Evolutionary conservation across 2,329 filamentous ascomycete species (phyloP).

Genomic region (Periconia sp.): DNA sequence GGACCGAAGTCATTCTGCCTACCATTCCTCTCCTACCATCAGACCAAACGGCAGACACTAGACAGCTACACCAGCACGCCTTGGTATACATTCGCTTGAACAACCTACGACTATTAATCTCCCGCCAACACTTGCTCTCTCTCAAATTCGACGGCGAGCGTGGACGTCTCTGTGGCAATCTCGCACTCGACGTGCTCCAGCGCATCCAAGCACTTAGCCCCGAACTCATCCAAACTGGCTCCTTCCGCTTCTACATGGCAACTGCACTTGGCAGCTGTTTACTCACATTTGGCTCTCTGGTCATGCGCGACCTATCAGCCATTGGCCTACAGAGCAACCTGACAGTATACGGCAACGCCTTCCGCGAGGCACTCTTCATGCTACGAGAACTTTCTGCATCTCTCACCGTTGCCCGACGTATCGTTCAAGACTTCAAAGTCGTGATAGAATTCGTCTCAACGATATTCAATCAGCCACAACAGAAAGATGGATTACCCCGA

Average conservation of each 20-base stretch:
- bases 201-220: conserved; percentile 12
- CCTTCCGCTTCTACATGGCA: conserved; percentile 23
- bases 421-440: conserved; percentile 25
- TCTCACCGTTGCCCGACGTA: conserved; percentile 24
- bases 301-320: conserved; percentile 18
- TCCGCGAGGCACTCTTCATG: conserved; percentile 16
- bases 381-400: conserved; percentile 21
- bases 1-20: conserved; percentile 12
- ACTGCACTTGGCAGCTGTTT: conserved; percentile 25
- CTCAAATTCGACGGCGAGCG: conserved; percentile 25
- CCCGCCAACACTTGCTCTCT: conserved; percentile 28
- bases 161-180: conserved; percentile 17
- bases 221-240: conserved; percentile 11
- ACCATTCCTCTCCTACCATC: conserved; percentile 16
- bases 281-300: conserved; percentile 24
- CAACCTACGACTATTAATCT: conserved; percentile 31
- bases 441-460: conserved; percentile 16
- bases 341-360: conserved; percentile 15
- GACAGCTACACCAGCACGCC: conserved; percentile 19
- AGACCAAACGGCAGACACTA: conserved; percentile 11
- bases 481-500: background rate
- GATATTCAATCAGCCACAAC: conserved; percentile 4
- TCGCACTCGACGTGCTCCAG: conserved; percentile 23
- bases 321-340: conserved; percentile 11
- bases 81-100: conserved; percentile 25